phyloP scores from a whole-genome alignment of 2,329 filamentous ascomycete species.

The Epichloe sibirici region DNA sequence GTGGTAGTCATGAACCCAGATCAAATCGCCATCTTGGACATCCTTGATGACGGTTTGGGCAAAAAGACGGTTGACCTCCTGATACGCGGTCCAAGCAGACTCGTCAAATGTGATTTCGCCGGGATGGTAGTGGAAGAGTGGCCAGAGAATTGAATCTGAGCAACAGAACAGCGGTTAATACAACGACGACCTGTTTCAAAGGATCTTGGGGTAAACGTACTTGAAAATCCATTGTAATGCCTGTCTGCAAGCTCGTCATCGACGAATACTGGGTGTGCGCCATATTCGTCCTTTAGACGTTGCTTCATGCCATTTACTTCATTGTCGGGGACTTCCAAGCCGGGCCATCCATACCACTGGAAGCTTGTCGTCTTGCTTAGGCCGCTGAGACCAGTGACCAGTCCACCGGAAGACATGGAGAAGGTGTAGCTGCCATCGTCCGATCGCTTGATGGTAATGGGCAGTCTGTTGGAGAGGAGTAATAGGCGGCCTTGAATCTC shows the following conservation, averaged over 20 bases:
- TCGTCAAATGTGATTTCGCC: constrained; percentile 98
- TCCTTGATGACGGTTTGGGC: constrained; percentile 78
- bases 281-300: constrained; percentile 75
- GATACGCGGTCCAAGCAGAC: constrained; percentile 84
- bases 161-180: not conserved
- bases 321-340: constrained; percentile 76
- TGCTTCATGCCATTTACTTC: constrained; percentile 65
- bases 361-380: constrained; percentile 87
- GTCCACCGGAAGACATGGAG: constrained; percentile 90
- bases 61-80: constrained; percentile 84
- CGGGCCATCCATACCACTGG: constrained; percentile 98
- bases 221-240: constrained; percentile 97
- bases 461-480: constrained; percentile 86
- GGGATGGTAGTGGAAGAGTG: constrained; percentile 96
- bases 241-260: constrained; percentile 86
- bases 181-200: not conserved
- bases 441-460: constrained; percentile 90
- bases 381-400: constrained; percentile 87
- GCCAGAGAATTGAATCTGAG: constrained; percentile 91
- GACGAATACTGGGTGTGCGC: constrained; percentile 84
- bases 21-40: constrained; percentile 82
- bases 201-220: constrained; percentile 36
- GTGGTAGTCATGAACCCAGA: constrained; percentile 99
- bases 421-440: constrained; percentile 88
- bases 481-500: constrained; percentile 46